Evolutionary conservation across 139 green algal genomes (phyloP).

Genomic region (Gonium pectorale): DNA sequence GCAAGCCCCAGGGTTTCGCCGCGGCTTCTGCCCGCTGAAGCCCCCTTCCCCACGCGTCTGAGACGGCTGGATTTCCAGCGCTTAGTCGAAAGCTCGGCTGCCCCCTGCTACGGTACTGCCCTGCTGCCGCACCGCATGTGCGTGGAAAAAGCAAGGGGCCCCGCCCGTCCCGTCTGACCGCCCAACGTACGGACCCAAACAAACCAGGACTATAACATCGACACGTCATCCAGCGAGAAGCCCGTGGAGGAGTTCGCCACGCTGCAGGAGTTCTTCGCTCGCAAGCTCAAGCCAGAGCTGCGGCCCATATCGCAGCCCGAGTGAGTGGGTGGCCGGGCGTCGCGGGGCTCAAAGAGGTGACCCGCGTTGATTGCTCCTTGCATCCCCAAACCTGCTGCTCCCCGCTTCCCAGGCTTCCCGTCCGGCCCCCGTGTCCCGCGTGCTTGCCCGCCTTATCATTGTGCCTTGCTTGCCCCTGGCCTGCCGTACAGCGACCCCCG

Average conservation of each 20-base stretch:
- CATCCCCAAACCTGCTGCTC: too few relatives aligned
- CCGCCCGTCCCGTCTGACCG: neutral
- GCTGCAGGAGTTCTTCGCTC: conserved; percentile 82
- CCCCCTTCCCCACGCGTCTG: neutral
- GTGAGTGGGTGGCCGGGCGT: conserved; percentile 2
- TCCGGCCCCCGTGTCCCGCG: too few relatives aligned
- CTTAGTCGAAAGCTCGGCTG: neutral
- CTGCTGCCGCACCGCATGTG: neutral
- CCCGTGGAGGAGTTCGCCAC: conserved; percentile 63
- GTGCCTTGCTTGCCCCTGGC: too few relatives aligned
- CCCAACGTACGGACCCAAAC: conserved; percentile 1
- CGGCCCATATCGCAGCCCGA: conserved; percentile 44
- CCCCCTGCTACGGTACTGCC: neutral
- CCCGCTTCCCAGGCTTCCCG: too few relatives aligned
- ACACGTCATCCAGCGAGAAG: conserved; percentile 46
- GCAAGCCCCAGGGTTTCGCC: too few relatives aligned
- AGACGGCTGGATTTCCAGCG: neutral
- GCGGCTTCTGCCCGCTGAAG: neutral
- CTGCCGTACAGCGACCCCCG: too few relatives aligned
- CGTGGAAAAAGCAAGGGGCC: neutral
- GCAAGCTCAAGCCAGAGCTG: conserved; percentile 63
- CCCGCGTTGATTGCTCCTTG: too few relatives aligned
- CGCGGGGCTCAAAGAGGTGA: too few relatives aligned
- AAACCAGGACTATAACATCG: conserved; percentile 57
- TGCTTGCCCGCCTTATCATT: too few relatives aligned